Evolutionary conservation across 345 rosid species (phyloP), one percentile per base, ranked within the genome.

Genomic region (Corchorus capsularis): DNA sequence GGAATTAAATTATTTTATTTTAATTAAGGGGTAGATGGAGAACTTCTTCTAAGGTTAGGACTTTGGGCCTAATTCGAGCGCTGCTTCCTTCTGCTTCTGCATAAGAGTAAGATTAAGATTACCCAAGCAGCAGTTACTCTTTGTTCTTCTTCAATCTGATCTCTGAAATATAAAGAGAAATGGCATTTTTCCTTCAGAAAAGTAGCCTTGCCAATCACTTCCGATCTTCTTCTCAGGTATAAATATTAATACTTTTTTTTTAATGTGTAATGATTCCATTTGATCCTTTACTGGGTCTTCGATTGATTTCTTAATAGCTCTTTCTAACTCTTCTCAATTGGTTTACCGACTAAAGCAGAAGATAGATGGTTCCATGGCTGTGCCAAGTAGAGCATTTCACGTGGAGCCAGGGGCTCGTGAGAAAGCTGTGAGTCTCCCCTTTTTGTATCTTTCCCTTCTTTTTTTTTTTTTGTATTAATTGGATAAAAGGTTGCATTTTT

Each of bases 351-450:
- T 13, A 57, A 78, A 78, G 84, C 79, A 83, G 95, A 83, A 83
- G 78, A 69, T 75, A n/a, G 84, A 81, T 71, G 88, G 71, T 71
- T 81, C 84, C 2, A 43, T 87, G 34, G 79, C 87, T 52, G 76
- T 82, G 37, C 37, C 86, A n/a, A 89, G 86, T 52, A 96, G 99
- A 4, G 92, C 90, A 14, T 82, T 85, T 71, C 98, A 93, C 73
- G 90, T 92, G 47, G 93, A 89, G 57, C 90, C 82, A 0, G 99
- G 98, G 20, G 82, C 91, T 78, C 96, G 99, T 17, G 99, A 93
- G 85, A 87, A 91, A 91, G 93, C 97, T 83, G 99, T 96, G 76
- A 86, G 96, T 73, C 35, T 75, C 50, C 34, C 8, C 1, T 63
- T 53, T 52, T 35, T 39, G 19, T 56, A 63, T 72, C 62, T 15